A percentile compares a stretch with the other conserved stretches of the same genome.
These are phyloP conservation scores for Saccharata proteae DNA, from an alignment of 2,329 filamentous ascomycete genomes.

Conservation along the genomic window DNA sequence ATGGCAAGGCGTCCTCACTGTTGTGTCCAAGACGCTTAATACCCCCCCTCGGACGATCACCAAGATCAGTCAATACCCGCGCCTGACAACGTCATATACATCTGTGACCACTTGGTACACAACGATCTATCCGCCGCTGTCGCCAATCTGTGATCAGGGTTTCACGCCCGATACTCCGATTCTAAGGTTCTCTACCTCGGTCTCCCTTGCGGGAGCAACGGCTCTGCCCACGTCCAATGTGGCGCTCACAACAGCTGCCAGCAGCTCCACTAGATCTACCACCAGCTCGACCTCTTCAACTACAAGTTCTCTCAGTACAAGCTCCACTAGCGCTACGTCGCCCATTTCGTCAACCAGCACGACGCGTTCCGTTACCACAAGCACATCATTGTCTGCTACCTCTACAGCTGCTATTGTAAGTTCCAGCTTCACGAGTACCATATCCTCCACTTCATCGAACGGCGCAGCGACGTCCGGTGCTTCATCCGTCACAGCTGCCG, in stretches of 20 bases:
- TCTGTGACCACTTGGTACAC: constrained; percentile 1
- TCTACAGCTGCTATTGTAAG: background rate
- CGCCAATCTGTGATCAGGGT: constrained; percentile 2
- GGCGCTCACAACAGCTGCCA: constrained; percentile 3
- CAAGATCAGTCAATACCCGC: background rate
- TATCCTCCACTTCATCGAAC: background rate
- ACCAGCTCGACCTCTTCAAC: too few species aligned
- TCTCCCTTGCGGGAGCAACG: constrained; percentile 1
- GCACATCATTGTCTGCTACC: background rate
- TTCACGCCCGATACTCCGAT: background rate
- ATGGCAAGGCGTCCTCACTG: constrained; percentile 1
- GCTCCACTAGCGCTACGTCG: background rate
- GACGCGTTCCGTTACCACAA: too few species aligned
- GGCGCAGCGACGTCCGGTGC: background rate
- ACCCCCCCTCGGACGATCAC: constrained; percentile 1
- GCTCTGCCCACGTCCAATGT: constrained; percentile 1
- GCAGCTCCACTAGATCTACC: too few species aligned
- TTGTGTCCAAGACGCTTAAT: background rate
- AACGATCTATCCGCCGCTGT: constrained; percentile 5
- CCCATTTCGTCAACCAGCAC: background rate
- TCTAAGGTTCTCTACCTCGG: background rate
- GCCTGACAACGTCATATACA: constrained; percentile 1
- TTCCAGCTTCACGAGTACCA: background rate
- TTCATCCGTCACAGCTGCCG: background rate
- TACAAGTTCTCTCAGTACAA: background rate